Percentiles rank a stretch among this genome's conserved stretches.
Evolutionary conservation across 1,284 basidiomycete genomes (phyloP).

Genomic region (Phenoliferia sp.): DNA sequence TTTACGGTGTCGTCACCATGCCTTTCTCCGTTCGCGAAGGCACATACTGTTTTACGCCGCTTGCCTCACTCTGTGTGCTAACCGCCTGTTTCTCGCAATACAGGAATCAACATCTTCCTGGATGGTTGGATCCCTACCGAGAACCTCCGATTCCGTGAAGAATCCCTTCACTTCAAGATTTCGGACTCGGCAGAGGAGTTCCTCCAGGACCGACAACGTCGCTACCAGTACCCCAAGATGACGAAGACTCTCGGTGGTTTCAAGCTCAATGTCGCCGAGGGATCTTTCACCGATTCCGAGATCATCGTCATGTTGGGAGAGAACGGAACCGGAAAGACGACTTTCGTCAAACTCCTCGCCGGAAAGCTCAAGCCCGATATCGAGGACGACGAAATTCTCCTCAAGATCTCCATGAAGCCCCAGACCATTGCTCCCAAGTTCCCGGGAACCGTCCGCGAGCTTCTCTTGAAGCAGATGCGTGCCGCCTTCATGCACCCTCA

Average conservation of each 20-base stretch:
- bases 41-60: not conserved
- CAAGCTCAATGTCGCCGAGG: slow-evolving; percentile 83
- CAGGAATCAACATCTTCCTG: slow-evolving; percentile 95
- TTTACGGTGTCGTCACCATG: slow-evolving; percentile 97
- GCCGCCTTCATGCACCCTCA: slow-evolving; percentile 88
- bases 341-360: slow-evolving; percentile 85
- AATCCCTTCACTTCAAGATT: slow-evolving; percentile 92
- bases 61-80: not conserved
- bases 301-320: slow-evolving; percentile 97
- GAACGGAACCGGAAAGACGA: slow-evolving; percentile 97
- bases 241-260: slow-evolving; percentile 88
- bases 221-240: slow-evolving; percentile 88
- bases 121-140: slow-evolving; percentile 98
- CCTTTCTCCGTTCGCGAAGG: slow-evolving; percentile 94
- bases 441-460: slow-evolving; percentile 84
- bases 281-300: slow-evolving; percentile 89
- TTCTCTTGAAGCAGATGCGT: slow-evolving; percentile 90
- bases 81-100: not conserved
- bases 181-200: slow-evolving; percentile 87
- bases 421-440: slow-evolving; percentile 95
- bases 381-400: slow-evolving; percentile 69
- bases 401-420: slow-evolving; percentile 86
- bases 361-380: slow-evolving; percentile 78
- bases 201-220: slow-evolving; percentile 71
- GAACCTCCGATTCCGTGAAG: slow-evolving; percentile 92